Base-by-base conservation (phyloP, 257 asterid genomes). In the Scutellaria galericulata region DNA sequence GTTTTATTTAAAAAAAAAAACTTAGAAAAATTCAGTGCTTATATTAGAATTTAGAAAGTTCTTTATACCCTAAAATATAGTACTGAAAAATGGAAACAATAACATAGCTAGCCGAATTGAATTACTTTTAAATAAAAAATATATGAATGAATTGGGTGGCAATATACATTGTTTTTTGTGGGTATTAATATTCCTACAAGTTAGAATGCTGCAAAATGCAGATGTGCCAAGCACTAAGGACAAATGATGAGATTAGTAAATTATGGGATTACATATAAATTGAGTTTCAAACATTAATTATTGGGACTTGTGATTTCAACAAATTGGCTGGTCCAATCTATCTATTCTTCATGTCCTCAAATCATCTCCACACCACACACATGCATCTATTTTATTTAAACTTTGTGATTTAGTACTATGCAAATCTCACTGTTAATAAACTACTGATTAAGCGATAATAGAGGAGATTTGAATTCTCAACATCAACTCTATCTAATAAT, bases 261-360 rank as follows among this genome's bases (percentile, higher is more conserved):
- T 53, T 50, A 57, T 44, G 55, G 62, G 72, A 58, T 75, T 65
- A 53, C 42, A 66, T 72, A 53, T 18, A 18, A 18, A 18, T 67
- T 60, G 85, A 79, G 77, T 75, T 81, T 82, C 80, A 82, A 85
- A 90, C 89, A 85, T 85, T 81, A 64, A 27, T 31, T 81, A 61
- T 88, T 83, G 96, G 87, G 86, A 88, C 85, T 82, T 84, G 93
- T 75, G 85, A 68, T 75, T 78, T 78, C 86, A 75, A 70, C 88
- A 75, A 75, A 60, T 67, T 74, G 72, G 77, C 69, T 77, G 78
- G 74, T 71, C 74, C 61, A 78, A 58, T 80, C 74, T 53, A 73
- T 42, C 68, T 64, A 75, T 70, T 65, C 35, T 48, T 66, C 45
- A 58, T 68, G 66, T 39, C 47, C 50, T 68, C 13, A 68, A 79